phyloP scores from a whole-genome alignment of 768 basidiomycete species.

The Erythrobasidium yunnanense region DNA sequence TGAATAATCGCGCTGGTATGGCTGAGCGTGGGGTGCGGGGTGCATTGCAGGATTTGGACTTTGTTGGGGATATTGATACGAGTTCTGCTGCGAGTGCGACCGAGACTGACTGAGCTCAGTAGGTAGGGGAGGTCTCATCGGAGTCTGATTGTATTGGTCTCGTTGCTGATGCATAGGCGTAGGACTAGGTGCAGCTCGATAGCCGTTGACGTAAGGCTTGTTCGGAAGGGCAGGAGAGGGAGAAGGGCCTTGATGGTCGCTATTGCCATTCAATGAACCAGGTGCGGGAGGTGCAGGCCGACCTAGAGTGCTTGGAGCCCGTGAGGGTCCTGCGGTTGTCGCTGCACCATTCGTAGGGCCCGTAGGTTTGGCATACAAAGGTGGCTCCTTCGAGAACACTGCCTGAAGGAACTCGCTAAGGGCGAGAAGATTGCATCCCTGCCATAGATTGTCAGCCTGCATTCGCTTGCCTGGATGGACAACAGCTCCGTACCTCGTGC shows the following conservation, averaged over 20 bases:
- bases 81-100: no score
- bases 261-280: background rate
- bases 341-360: background rate
- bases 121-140: background rate
- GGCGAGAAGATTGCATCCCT: conserved; percentile 67
- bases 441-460: background rate
- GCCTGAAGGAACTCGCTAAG: conserved; percentile 68
- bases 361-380: conserved; percentile 74
- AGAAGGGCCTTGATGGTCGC: background rate
- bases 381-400: conserved; percentile 73
- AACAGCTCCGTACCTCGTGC: conserved; percentile 55
- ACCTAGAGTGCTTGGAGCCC: conserved; percentile 31
- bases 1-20: conserved; percentile 35
- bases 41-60: conserved; percentile 7
- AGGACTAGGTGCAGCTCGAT: background rate
- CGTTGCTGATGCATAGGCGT: conserved; percentile 27
- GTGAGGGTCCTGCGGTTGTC: conserved; percentile 32
- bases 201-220: background rate
- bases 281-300: background rate
- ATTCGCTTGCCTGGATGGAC: conserved; percentile 17
- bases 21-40: conserved; percentile 32
- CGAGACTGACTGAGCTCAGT: background rate
- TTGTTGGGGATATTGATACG: no score
- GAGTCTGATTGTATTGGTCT: background rate
- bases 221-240: background rate